phyloP scores from a whole-genome alignment of 495 filamentous ascomycete genomes.

The Aspergillus diversus region DNA sequence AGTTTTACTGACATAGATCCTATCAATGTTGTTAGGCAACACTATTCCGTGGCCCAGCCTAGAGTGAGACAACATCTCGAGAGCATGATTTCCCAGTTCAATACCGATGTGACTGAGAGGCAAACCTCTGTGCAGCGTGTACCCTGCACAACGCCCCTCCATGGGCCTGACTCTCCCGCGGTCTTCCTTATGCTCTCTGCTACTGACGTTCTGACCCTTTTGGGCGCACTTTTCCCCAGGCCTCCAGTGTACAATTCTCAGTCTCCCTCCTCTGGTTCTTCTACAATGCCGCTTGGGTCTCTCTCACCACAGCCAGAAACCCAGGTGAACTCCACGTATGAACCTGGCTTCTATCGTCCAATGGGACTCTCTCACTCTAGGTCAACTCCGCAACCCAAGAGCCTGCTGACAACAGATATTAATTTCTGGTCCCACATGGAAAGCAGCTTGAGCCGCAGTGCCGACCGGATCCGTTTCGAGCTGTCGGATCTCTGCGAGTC shows the following conservation, averaged over 20 bases:
- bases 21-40: constrained; percentile 36
- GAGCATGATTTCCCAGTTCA: constrained; percentile 70
- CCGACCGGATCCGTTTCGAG: constrained; percentile 50
- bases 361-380: constrained; percentile 22
- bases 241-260: constrained; percentile 33
- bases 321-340: constrained; percentile 16
- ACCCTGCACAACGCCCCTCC: constrained; percentile 1
- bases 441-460: constrained; percentile 33
- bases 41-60: constrained; percentile 48
- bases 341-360: constrained; percentile 38
- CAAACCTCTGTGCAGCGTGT: constrained; percentile 6
- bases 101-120: constrained; percentile 11
- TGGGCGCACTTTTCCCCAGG: constrained; percentile 49
- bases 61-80: constrained; percentile 75
- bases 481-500: constrained; percentile 44
- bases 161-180: constrained; percentile 31
- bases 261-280: constrained; percentile 25
- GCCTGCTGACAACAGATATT: constrained; percentile 35
- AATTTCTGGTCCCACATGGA: constrained; percentile 33
- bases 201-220: constrained; percentile 41
- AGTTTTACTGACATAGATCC: background rate
- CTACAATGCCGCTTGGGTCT: constrained; percentile 22
- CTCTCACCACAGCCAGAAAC: constrained; percentile 19
- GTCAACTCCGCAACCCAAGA: constrained; percentile 26
- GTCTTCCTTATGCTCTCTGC: constrained; percentile 46